These are phyloP conservation scores for Phytophthora ohioensis DNA, from an alignment of 352 stramenopile species.

Conservation along the genomic window DNA sequence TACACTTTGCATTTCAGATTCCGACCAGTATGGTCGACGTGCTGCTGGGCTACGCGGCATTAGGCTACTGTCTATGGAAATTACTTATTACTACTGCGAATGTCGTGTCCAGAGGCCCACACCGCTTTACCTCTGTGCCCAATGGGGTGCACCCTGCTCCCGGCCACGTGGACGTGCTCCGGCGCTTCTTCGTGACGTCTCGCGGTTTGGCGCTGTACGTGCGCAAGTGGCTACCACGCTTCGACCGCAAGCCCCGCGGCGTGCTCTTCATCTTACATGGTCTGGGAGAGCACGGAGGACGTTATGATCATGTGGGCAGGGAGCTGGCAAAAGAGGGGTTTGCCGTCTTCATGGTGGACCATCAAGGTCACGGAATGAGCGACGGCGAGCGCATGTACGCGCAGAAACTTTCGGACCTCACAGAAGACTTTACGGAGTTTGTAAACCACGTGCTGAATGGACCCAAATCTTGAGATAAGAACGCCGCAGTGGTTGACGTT, in stretches of 20 bases:
- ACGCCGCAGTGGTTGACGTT: slow-evolving; percentile 36
- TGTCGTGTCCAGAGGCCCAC: slow-evolving; percentile 14
- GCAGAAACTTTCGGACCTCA: slow-evolving; percentile 49
- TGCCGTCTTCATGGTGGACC: slow-evolving; percentile 67
- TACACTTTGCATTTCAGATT: slow-evolving; percentile 7
- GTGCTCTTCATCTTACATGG: slow-evolving; percentile 69
- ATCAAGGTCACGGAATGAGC: slow-evolving; percentile 66
- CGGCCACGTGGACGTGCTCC: slow-evolving; percentile 30
- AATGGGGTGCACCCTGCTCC: slow-evolving; percentile 4
- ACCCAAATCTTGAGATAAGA: slow-evolving; percentile 9
- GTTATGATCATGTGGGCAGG: slow-evolving; percentile 62
- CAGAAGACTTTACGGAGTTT: slow-evolving; percentile 66
- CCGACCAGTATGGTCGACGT: slow-evolving; percentile 10
- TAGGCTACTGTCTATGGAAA: slow-evolving; percentile 25
- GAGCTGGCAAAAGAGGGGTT: slow-evolving; percentile 46
- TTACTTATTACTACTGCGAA: slow-evolving; percentile 4
- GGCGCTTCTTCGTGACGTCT: slow-evolving; percentile 44
- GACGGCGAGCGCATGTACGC: slow-evolving; percentile 70
- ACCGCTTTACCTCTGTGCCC: slow-evolving; percentile 30
- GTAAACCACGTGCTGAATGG: slow-evolving; percentile 52
- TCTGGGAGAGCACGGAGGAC: slow-evolving; percentile 57
- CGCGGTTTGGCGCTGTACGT: slow-evolving; percentile 55
- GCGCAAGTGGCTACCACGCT: slow-evolving; percentile 52
- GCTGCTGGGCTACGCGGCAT: slow-evolving; percentile 2
- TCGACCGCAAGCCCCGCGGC: slow-evolving; percentile 31